phyloP scores from a whole-genome alignment of 2,329 filamentous ascomycete genomes.

The Amesomyces nigricolor region DNA sequence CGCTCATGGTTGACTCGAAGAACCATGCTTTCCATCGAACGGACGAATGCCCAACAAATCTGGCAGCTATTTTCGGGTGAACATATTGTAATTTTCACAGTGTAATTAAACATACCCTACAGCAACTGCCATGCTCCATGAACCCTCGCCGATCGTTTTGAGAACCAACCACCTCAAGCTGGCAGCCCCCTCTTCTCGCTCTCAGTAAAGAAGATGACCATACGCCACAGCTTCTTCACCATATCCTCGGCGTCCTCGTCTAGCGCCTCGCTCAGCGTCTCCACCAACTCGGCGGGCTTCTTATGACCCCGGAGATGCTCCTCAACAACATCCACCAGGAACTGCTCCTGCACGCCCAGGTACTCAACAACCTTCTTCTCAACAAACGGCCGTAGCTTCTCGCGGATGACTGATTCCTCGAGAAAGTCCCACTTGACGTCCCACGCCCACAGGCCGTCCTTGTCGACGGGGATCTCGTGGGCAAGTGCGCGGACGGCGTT shows the following conservation, averaged over 20 bases:
- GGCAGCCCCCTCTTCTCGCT: constrained; percentile 85
- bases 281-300: constrained; percentile 72
- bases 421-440: constrained; percentile 87
- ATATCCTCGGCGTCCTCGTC: constrained; percentile 92
- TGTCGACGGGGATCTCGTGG: constrained; percentile 82
- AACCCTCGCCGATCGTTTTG: too few species aligned
- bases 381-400: constrained; percentile 89
- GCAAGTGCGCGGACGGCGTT: constrained; percentile 78
- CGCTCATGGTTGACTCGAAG: too few species aligned
- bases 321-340: constrained; percentile 88
- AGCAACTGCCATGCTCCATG: too few species aligned
- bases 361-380: constrained; percentile 98
- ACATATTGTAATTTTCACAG: too few species aligned
- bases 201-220: constrained; percentile 97
- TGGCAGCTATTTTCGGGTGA: too few species aligned
- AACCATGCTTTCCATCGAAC: too few species aligned
- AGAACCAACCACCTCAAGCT: constrained; percentile 30
- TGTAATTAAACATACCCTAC: too few species aligned
- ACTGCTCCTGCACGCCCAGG: constrained; percentile 90
- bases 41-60: too few species aligned
- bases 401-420: constrained; percentile 71
- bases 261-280: constrained; percentile 79
- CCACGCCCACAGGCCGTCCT: constrained; percentile 87
- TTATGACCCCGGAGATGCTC: constrained; percentile 74
- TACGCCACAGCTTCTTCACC: constrained; percentile 95